Percentiles rank a stretch among this genome's conserved stretches.
Evolutionary conservation across 164 flowering plant species (phyloP).

Genomic region (Nelumbo lutea): DNA sequence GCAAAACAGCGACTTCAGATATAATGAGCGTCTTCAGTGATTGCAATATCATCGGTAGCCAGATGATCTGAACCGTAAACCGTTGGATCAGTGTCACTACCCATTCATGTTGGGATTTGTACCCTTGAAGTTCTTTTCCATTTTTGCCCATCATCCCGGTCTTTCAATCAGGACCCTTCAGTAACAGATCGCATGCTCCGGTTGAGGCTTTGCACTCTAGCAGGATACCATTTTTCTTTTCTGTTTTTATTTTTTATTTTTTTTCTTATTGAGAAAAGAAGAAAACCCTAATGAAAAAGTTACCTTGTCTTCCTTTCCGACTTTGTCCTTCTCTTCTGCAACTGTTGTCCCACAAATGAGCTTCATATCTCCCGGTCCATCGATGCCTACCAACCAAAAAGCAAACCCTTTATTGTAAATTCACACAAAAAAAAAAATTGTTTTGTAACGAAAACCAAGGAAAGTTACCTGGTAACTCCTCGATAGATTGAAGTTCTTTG

Average conservation of each 20-base stretch:
- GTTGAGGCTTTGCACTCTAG: not conserved
- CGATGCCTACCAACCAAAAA: constrained; percentile 44
- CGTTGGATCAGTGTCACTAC: not conserved
- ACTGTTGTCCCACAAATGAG: constrained; percentile 88
- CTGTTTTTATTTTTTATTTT: not conserved
- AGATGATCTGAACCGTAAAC: not conserved
- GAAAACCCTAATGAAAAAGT: not conserved
- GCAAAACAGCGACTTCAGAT: constrained; percentile 1
- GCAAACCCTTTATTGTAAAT: not conserved
- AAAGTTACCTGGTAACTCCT: constrained; percentile 63
- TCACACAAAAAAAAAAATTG: not conserved
- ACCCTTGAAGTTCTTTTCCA: not conserved
- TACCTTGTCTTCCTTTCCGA: constrained; percentile 87
- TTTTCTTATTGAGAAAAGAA: not conserved
- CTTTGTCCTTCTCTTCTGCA: constrained; percentile 89
- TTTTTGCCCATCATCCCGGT: not conserved
- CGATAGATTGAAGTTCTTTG: constrained; percentile 80
- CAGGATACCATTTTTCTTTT: constrained; percentile 1
- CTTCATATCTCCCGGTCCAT: constrained; percentile 91
- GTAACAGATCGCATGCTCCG: not conserved
- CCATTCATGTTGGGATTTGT: not conserved
- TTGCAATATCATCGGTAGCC: not conserved
- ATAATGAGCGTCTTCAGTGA: constrained; percentile 8
- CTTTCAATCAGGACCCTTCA: constrained; percentile 1
- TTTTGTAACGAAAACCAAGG: not conserved